Evolutionary conservation across 2,329 filamentous ascomycete genomes (phyloP).

Genomic region (Trichocomaceae sp.): DNA sequence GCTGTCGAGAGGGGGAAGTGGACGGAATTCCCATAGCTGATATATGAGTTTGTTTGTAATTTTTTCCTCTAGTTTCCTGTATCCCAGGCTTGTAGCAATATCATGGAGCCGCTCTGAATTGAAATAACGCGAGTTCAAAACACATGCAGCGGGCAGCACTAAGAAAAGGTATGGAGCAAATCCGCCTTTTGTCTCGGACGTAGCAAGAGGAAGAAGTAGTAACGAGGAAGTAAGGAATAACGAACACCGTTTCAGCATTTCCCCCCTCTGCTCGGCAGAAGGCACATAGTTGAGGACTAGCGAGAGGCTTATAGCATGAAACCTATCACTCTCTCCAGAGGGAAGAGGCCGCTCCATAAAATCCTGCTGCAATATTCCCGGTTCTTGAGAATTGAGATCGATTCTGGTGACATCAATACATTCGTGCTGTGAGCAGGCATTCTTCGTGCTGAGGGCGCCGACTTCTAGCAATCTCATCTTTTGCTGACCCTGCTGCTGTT

Average conservation of each 20-base stretch:
- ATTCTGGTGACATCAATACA: slow-evolving; percentile 73
- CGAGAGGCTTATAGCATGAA: slow-evolving; percentile 87
- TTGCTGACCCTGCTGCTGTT: slow-evolving; percentile 16
- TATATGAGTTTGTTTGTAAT: slow-evolving; percentile 78
- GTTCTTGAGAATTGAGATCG: slow-evolving; percentile 79
- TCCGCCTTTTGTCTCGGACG: slow-evolving; percentile 17
- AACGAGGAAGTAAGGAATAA: slow-evolving; percentile 53
- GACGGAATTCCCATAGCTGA: slow-evolving; percentile 65
- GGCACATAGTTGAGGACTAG: slow-evolving; percentile 93
- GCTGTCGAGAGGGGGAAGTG: not conserved
- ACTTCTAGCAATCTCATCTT: slow-evolving; percentile 72
- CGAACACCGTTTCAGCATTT: slow-evolving; percentile 74
- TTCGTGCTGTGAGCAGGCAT: slow-evolving; percentile 70
- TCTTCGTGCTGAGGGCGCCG: slow-evolving; percentile 75
- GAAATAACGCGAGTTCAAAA: slow-evolving; percentile 86
- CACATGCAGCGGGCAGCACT: slow-evolving; percentile 80
- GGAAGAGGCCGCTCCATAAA: slow-evolving; percentile 87
- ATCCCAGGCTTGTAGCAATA: slow-evolving; percentile 75
- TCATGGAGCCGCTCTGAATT: slow-evolving; percentile 60
- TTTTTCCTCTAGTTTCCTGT: slow-evolving; percentile 59
- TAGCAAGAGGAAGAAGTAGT: slow-evolving; percentile 12
- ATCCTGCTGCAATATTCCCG: slow-evolving; percentile 74
- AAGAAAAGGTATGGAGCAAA: slow-evolving; percentile 63
- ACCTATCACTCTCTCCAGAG: slow-evolving; percentile 41
- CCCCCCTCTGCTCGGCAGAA: slow-evolving; percentile 63